Evolutionary conservation across 257 asterid genomes (phyloP).

Genomic region (Capsicum baccatum): DNA sequence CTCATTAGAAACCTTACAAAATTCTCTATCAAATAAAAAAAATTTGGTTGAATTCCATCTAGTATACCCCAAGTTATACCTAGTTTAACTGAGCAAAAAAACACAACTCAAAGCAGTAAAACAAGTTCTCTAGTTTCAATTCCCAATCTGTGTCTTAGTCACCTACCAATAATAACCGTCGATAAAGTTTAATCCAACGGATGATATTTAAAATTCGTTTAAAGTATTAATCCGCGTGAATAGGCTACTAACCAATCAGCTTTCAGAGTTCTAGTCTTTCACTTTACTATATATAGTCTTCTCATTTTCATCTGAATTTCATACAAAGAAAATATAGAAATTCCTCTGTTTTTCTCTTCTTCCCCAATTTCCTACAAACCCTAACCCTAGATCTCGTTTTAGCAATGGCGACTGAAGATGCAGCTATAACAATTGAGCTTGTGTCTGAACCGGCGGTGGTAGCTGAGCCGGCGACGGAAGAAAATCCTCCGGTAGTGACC

Average conservation of each 20-base stretch:
- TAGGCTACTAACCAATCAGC: constrained; percentile 60
- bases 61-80: constrained; percentile 42
- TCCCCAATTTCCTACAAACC: constrained; percentile 28
- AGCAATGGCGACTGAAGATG: constrained; percentile 60
- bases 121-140: constrained; percentile 35
- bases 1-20: constrained; percentile 55
- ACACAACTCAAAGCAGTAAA: constrained; percentile 56
- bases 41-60: constrained; percentile 35
- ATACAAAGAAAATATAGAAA: background rate
- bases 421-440: constrained; percentile 40
- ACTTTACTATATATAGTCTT: constrained; percentile 58
- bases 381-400: constrained; percentile 36
- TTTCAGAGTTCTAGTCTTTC: constrained; percentile 33
- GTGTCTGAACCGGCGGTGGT: constrained; percentile 30
- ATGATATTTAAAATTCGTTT: constrained; percentile 56
- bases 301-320: constrained; percentile 33
- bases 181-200: constrained; percentile 68
- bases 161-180: constrained; percentile 47
- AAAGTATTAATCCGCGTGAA: constrained; percentile 60
- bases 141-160: constrained; percentile 47
- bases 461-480: constrained; percentile 37
- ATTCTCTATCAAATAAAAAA: constrained; percentile 45
- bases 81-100: constrained; percentile 54
- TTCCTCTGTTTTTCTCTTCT: background rate
- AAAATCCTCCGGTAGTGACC: constrained; percentile 35